phyloP scores from a whole-genome alignment of 768 basidiomycete species.

The Mrakia gelida region DNA sequence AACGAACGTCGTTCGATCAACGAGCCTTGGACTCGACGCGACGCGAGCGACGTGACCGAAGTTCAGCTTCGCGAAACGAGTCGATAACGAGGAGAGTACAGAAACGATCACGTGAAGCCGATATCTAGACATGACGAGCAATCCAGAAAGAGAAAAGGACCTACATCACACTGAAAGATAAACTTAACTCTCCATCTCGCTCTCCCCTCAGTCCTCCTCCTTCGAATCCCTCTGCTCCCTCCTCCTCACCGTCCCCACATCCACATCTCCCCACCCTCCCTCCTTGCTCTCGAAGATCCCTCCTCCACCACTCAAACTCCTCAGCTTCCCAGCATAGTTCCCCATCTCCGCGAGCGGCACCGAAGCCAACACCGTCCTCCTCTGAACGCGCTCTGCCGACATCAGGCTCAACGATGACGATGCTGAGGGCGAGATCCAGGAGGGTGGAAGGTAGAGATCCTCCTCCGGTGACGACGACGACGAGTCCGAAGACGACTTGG shows the following conservation, averaged over 20 bases:
- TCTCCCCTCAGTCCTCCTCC: not conserved
- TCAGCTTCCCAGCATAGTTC: constrained; percentile 70
- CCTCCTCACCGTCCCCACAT: constrained; percentile 56
- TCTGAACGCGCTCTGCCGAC: constrained; percentile 49
- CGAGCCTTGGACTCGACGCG: no score
- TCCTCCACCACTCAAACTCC: constrained; percentile 76
- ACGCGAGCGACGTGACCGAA: no score
- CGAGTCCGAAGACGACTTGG: constrained; percentile 10
- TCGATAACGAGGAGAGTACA: no score
- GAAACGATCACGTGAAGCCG: no score
- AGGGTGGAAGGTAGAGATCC: constrained; percentile 69
- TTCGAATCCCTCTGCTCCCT: constrained; percentile 47
- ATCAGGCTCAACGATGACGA: constrained; percentile 33
- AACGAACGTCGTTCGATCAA: no score
- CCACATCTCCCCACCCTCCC: constrained; percentile 65
- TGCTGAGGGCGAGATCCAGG: constrained; percentile 69
- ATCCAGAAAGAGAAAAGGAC: no score
- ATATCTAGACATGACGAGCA: no score
- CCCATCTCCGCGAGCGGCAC: constrained; percentile 78
- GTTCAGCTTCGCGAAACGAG: no score
- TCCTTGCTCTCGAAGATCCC: constrained; percentile 72
- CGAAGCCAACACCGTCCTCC: constrained; percentile 63
- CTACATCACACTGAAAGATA: no score
- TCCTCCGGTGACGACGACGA: constrained; percentile 49
- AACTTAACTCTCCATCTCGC: not conserved